Evolutionary conservation across 2,329 filamentous ascomycete species (phyloP).

Genomic region (Pseudocercospora fuligena): DNA sequence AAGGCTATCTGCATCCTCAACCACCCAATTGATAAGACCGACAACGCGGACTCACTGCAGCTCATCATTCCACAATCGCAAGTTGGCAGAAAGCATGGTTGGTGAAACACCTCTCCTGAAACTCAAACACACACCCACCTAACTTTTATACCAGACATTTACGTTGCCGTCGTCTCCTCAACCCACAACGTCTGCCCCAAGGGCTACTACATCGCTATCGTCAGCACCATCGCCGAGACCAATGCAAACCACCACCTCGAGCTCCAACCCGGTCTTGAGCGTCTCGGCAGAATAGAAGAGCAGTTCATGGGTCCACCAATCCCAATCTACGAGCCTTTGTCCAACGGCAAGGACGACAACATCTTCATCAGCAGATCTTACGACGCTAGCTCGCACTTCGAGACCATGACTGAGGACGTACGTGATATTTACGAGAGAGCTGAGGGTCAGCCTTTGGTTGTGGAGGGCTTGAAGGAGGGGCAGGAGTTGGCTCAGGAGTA

Average conservation of each 20-base stretch:
- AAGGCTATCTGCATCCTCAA: constrained; percentile 98
- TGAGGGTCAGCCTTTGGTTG: constrained; percentile 81
- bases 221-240: constrained; percentile 94
- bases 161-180: constrained; percentile 92
- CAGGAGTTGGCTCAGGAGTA: constrained; percentile 72
- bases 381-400: constrained; percentile 96
- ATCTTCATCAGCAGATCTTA: constrained; percentile 99
- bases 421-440: constrained; percentile 88
- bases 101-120: constrained; percentile 37
- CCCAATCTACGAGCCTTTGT: constrained; percentile 88
- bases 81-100: constrained; percentile 94
- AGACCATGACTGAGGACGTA: constrained; percentile 92
- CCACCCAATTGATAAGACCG: constrained; percentile 89
- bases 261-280: constrained; percentile 87
- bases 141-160: constrained; percentile 70
- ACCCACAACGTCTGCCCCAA: constrained; percentile 98
- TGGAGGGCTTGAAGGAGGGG: constrained; percentile 83
- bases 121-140: background rate
- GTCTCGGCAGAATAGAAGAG: constrained; percentile 92
- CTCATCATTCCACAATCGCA: constrained; percentile 98
- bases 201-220: constrained; percentile 98
- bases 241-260: constrained; percentile 93
- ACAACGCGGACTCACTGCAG: constrained; percentile 86
- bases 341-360: constrained; percentile 81
- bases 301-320: constrained; percentile 95